These are phyloP conservation scores for Cladosporium sp. DNA, from an alignment of 2,329 filamentous ascomycete species.

Conservation along the genomic window DNA sequence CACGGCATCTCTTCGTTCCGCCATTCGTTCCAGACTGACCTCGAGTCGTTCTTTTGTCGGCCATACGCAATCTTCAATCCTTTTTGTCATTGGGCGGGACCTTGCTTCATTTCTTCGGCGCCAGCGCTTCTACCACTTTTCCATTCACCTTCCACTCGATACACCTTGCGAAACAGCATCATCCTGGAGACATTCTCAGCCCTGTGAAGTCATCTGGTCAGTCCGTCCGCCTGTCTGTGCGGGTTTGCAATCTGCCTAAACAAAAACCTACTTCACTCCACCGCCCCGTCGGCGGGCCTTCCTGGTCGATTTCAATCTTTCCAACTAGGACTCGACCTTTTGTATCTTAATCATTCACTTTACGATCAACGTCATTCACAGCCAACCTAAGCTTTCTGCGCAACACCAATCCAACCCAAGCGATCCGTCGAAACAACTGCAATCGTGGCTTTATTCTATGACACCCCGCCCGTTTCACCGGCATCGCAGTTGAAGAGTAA, in stretches of 20 bases:
- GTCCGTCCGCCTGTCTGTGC: conserved; percentile 9
- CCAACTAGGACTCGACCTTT: conserved; percentile 3
- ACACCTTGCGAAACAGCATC: conserved; percentile 6
- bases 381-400: not conserved
- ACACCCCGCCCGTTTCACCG: conserved; percentile 14
- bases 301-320: conserved; percentile 4
- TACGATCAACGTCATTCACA: conserved; percentile 11
- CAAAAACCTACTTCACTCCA: conserved; percentile 10
- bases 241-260: conserved; percentile 7
- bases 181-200: not conserved
- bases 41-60: conserved; percentile 18
- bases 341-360: not conserved
- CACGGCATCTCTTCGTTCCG: conserved; percentile 17
- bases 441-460: conserved; percentile 15
- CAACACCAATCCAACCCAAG: not conserved
- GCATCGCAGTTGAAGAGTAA: conserved; percentile 13
- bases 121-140: conserved; percentile 8
- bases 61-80: conserved; percentile 11
- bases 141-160: conserved; percentile 2
- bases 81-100: conserved; percentile 10
- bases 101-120: conserved; percentile 15
- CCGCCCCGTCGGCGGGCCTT: conserved; percentile 1
- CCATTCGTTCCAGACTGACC: conserved; percentile 19
- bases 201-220: conserved; percentile 4
- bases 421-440: conserved; percentile 6